Evolutionary conservation across 352 stramenopile species (phyloP).

Genomic region (Phytophthora cactorum): DNA sequence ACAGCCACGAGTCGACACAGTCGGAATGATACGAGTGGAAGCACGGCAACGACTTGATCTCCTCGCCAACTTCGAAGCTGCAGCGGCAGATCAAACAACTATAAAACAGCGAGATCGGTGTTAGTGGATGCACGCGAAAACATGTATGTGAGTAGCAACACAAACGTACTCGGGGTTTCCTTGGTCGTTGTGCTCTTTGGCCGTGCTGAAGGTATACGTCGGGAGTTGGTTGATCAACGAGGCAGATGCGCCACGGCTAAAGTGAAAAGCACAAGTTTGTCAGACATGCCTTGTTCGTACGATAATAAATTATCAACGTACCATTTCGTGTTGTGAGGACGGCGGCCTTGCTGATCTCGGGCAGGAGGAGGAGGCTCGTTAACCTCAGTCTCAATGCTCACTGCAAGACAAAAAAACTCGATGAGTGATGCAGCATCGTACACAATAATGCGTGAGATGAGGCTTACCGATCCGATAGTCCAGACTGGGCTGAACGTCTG

Average conservation of each 20-base stretch:
- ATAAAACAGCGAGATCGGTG: constrained; percentile 4
- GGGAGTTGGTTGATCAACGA: constrained; percentile 82
- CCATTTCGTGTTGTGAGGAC: constrained; percentile 29
- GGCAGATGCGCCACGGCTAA: constrained; percentile 62
- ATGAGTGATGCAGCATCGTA: neutral
- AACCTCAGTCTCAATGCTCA: constrained; percentile 58
- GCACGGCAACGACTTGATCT: constrained; percentile 94
- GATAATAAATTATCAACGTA: constrained; percentile 25
- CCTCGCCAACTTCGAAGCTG: constrained; percentile 88
- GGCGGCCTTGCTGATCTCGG: constrained; percentile 28
- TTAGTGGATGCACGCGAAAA: neutral
- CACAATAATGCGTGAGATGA: neutral
- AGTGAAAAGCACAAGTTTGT: constrained; percentile 11
- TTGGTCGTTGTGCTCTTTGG: constrained; percentile 49
- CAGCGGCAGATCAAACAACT: constrained; percentile 95
- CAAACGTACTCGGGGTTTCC: constrained; percentile 66
- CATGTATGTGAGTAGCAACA: neutral
- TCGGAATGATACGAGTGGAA: constrained; percentile 95
- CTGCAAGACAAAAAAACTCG: constrained; percentile 30
- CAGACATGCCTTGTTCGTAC: constrained; percentile 22
- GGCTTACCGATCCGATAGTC: constrained; percentile 48
- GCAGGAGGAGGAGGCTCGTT: constrained; percentile 38
- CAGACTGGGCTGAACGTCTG: constrained; percentile 38
- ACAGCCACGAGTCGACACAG: constrained; percentile 94
- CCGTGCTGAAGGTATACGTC: constrained; percentile 73